Conservation (phyloP, 1,284 basidiomycete genomes). For the Phaffia rhodozyma region DNA sequence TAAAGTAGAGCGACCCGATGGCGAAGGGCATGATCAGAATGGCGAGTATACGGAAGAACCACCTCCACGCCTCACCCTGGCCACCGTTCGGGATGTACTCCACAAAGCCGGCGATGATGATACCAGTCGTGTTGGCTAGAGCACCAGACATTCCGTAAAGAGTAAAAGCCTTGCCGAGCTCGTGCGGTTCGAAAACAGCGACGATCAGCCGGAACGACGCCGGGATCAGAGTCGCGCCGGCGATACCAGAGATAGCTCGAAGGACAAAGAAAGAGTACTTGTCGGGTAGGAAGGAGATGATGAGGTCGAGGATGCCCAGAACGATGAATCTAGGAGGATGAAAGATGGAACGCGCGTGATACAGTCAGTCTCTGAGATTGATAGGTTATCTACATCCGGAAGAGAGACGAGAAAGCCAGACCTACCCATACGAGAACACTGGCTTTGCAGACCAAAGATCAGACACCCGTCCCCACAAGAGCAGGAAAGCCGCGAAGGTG, state of each 20-base stretch:
- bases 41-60: constrained; percentile 35
- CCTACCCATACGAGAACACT: constrained; percentile 24
- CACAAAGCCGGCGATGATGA: constrained; percentile 29
- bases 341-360: too few relatives aligned
- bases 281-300: constrained; percentile 29
- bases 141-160: constrained; percentile 33
- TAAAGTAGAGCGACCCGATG: neutral
- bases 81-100: constrained; percentile 31
- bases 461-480: constrained; percentile 29
- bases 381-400: too few relatives aligned
- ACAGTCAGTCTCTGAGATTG: too few relatives aligned
- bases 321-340: constrained; percentile 19
- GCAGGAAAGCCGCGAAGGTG: constrained; percentile 29
- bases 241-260: constrained; percentile 27
- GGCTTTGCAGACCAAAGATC: constrained; percentile 29
- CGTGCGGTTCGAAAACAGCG: constrained; percentile 24
- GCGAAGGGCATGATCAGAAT: constrained; percentile 25
- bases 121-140: constrained; percentile 26
- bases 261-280: constrained; percentile 29
- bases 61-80: constrained; percentile 30
- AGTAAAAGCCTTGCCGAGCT: constrained; percentile 29
- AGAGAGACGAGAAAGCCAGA: neutral
- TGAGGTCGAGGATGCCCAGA: constrained; percentile 26
- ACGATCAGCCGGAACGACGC: constrained; percentile 32
- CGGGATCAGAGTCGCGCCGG: constrained; percentile 27